Evolutionary conservation across 192 early-diverging fungal species (phyloP).

Genomic region (Coemansia sp.): DNA sequence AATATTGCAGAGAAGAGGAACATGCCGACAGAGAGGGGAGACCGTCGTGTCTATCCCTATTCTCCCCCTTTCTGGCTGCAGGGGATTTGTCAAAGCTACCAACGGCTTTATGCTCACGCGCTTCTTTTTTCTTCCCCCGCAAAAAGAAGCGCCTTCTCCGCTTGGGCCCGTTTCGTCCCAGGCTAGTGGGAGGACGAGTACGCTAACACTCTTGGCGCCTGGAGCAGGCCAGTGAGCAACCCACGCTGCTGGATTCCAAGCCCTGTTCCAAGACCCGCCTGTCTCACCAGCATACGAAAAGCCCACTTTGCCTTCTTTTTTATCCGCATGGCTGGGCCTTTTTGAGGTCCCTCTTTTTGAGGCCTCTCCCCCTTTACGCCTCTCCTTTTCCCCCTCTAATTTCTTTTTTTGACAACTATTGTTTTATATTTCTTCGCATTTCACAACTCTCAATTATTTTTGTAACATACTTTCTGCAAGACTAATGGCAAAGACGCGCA

Average conservation of each 20-base stretch:
- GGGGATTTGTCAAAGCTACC: constrained; percentile 2
- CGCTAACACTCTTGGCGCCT: too few species aligned
- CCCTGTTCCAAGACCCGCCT: constrained; percentile 6
- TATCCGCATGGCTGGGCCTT: constrained; percentile 4
- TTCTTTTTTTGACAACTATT: background rate
- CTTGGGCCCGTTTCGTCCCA: constrained; percentile 6
- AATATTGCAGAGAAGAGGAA: constrained; percentile 1
- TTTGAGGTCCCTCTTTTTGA: constrained; percentile 3
- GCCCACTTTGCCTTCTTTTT: background rate
- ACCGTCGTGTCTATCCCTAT: constrained; percentile 5
- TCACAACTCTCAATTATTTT: background rate
- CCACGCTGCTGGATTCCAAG: background rate
- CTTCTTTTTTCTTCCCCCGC: constrained; percentile 3
- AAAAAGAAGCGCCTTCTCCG: background rate
- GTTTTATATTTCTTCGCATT: background rate
- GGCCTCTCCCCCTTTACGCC: background rate
- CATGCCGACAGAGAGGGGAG: background rate
- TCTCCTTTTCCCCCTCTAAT: background rate
- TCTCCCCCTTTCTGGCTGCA: background rate
- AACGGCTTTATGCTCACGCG: constrained; percentile 4
- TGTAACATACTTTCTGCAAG: background rate
- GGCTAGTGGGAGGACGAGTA: background rate
- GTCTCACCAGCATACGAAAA: background rate
- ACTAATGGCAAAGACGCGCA: constrained; percentile 38
- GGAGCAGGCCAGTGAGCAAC: background rate